Percentiles rank a stretch among this genome's conserved stretches.
Evolutionary conservation across 257 asterid genomes (phyloP).

Genomic region (Hygrophila difformis): DNA sequence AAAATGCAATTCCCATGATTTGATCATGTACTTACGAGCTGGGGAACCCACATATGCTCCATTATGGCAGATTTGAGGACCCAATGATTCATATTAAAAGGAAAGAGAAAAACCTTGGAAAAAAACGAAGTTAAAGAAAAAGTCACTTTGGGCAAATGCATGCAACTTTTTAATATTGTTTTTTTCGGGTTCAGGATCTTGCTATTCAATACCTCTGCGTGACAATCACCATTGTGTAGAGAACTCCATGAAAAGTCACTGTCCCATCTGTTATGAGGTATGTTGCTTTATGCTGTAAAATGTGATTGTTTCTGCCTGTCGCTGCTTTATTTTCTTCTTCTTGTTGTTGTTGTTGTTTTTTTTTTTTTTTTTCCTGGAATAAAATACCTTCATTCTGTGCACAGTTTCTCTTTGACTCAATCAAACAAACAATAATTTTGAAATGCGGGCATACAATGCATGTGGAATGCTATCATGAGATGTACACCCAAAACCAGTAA

Average conservation of each 20-base stretch:
- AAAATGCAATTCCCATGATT: too few species aligned
- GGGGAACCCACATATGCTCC: too few species aligned
- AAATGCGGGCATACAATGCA: conserved; percentile 94
- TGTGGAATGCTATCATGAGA: conserved; percentile 48
- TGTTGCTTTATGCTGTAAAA: conserved; percentile 8
- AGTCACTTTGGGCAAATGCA: too few species aligned
- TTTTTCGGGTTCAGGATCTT: conserved; percentile 57
- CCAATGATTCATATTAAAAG: too few species aligned
- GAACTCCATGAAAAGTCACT: conserved; percentile 84
- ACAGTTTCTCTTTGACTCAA: conserved; percentile 93
- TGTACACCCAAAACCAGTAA: conserved; percentile 65
- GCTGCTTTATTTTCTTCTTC: too few species aligned
- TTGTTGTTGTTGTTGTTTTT: too few species aligned
- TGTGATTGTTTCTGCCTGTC: background rate
- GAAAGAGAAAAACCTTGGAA: too few species aligned
- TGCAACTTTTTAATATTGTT: conserved; percentile 5
- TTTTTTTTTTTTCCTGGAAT: too few species aligned
- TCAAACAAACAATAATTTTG: conserved; percentile 57
- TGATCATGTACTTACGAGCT: too few species aligned
- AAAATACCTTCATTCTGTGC: conserved; percentile 7
- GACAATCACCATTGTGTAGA: conserved; percentile 75
- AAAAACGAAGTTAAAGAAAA: too few species aligned
- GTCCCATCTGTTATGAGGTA: conserved; percentile 97
- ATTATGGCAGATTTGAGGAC: too few species aligned
- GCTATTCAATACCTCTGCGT: conserved; percentile 56